Evolutionary conservation across 768 basidiomycete genomes (phyloP), one percentile per base, ranked within the genome.

Genomic region (Leccinum aurantiacum): DNA sequence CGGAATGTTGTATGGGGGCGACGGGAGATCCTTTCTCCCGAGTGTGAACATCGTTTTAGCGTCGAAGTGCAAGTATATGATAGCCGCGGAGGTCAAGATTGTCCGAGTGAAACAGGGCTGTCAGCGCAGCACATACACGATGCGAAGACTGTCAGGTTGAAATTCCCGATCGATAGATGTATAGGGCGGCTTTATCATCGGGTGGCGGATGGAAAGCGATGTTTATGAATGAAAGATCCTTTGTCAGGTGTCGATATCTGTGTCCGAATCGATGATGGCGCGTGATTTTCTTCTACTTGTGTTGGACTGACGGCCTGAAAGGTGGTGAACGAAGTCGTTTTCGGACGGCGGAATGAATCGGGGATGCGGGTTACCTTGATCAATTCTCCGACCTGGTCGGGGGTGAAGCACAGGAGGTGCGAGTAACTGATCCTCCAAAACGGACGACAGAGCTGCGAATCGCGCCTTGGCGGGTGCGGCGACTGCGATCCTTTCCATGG

Each of bases 371-470:
- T 48, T 59, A 61, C 67, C 56, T 56, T 47, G 27, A 46, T 3
- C 7, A 25, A 53, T 22, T 24, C 22, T 61, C 65, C 65, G 68
- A 57, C n/a, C 27, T 15, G 53, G 14, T 50, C 58, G 68, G 68
- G 56, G 5, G 27, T 29, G 17, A 44, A 66, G 37, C 2, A 58
- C 44, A 57, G 60, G 65, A 33, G 58, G 55, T 3, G 60, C 60
- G 4, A 69, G 24, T n/a, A 68, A 53, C 15, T 58, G 68, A 61
- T 64, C 62, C 49, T 68, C 67, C 41, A 46, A 53, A 33, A 41
- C 14, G 7, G 47, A 31, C 13, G 33, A 33, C 27, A 60, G 5
- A 7, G 6, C 33, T 15, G 67, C 24, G 52, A 38, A 60, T 61
- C 58, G 55, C 7, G 37, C 49, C 19, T 63, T 63, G 44, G 69